These are phyloP conservation scores for Pleurotus ostreatus DNA, from an alignment of 768 basidiomycete genomes.

Conservation along the genomic window DNA sequence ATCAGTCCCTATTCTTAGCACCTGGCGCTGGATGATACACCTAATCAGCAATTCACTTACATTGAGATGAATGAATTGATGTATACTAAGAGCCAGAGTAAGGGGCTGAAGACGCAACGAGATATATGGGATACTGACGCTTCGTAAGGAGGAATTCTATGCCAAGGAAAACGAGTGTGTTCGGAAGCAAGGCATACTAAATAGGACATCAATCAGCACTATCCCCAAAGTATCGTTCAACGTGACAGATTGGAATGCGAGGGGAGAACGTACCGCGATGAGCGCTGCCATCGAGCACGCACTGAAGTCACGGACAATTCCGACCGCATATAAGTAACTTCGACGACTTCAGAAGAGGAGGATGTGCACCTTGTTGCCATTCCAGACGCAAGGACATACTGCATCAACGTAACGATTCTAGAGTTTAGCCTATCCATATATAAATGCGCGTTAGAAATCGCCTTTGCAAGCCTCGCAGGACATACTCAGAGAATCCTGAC, in stretches of 20 bases:
- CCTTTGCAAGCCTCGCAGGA: no score
- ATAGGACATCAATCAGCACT: not conserved
- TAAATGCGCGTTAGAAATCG: no score
- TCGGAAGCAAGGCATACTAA: constrained; percentile 14
- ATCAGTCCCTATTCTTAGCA: no score
- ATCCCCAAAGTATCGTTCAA: not conserved
- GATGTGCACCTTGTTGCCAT: constrained; percentile 12
- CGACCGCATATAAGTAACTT: no score
- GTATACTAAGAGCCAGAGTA: constrained; percentile 17
- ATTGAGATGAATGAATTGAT: constrained; percentile 27
- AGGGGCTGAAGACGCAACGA: not conserved
- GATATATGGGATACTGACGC: constrained; percentile 9
- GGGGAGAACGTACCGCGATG: constrained; percentile 3
- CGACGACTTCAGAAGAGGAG: no score
- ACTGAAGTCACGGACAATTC: not conserved
- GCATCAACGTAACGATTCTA: constrained; percentile 9
- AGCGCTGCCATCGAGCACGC: constrained; percentile 12
- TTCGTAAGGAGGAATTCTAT: constrained; percentile 18
- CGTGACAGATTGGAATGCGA: not conserved
- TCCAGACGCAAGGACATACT: constrained; percentile 11
- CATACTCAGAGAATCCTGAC: constrained; percentile 12
- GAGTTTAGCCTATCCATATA: constrained; percentile 3
- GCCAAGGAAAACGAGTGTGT: constrained; percentile 15
- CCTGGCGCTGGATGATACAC: no score
- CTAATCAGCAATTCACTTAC: constrained; percentile 8